Base-by-base conservation (phyloP, 2,329 filamentous ascomycete species). In the Diplodia intermedia region DNA sequence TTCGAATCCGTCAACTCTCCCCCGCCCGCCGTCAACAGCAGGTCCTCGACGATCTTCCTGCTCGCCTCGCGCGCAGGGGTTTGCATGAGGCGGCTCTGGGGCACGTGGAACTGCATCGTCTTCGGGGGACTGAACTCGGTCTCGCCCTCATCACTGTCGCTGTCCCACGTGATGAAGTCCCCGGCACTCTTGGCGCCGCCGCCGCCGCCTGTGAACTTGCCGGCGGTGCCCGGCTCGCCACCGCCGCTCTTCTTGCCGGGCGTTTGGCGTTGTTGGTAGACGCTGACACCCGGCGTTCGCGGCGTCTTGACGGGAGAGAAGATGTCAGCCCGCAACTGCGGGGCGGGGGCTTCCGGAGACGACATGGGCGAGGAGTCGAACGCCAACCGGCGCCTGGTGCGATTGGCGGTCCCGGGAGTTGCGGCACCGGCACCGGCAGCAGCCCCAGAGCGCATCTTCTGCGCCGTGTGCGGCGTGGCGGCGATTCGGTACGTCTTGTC, bases 401-500 rank as follows among this genome's bases (percentile, higher is more conserved):
- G 53, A 29, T 68, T 82, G 53, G 81, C 82, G 9, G 88, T 90
- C 71, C 94, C 89, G 0, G 95, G 95, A 8, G 95, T 99, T 6
- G 94, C 93, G 79, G 95, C n/a, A 33, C 29, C 15, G 3, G 73
- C n/a, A 11, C 38, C 54, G 23, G 40, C 33, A 31, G 40, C 33
- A 9, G 23, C 54, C 15, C 40, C 57, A 12, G 57, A 3, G 15
- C 40, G 57, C 15, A 38, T 29, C 69, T 82, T 82, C 5, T 78
- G 77, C 50, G 81, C 82, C 11, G 89, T 90, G 72, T 95, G 89
- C 0, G 95, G 95, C 11, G 95, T 99, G 6, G 94, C 93, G 79
- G 96, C 92, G 29, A 99, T 86, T 38, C 94, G 92, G 82, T 97
- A 99, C 68, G 91, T 97, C 80, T 96, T 97, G 83, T 98, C 94